Percentiles rank a stretch among this genome's conserved stretches.
Conservation (phyloP, 805 yeast genomes). For the Kuraishia borneana region DNA sequence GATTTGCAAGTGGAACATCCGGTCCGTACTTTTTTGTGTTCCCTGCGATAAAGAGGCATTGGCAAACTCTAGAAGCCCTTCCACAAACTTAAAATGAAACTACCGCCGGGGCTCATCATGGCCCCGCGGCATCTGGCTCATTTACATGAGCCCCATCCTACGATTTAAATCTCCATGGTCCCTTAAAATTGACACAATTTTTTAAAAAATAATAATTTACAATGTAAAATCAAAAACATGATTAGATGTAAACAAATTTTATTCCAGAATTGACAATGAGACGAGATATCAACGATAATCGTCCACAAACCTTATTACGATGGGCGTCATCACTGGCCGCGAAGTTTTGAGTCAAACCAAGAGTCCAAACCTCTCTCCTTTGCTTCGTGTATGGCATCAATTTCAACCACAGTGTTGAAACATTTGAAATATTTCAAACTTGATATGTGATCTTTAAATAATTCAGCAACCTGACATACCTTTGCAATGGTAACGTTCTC, state of each 20-base stretch:
- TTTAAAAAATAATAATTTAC: no score
- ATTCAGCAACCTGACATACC: constrained; percentile 2
- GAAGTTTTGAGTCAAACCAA: constrained; percentile 14
- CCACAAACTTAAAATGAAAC: no score
- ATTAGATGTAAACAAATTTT: no score
- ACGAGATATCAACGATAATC: no score
- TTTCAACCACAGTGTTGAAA: constrained; percentile 10
- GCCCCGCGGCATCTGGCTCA: no score
- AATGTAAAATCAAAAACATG: no score
- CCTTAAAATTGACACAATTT: no score
- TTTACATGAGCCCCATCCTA: no score
- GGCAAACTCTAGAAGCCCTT: not conserved
- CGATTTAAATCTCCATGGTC: no score
- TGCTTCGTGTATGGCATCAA: constrained; percentile 5
- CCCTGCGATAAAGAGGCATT: constrained; percentile 6
- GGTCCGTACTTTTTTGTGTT: constrained; percentile 14
- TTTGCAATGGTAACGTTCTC: constrained; percentile 5
- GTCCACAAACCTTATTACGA: no score
- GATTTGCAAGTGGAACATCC: constrained; percentile 13
- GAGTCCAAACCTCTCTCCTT: constrained; percentile 11
- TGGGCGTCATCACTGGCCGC: constrained; percentile 1
- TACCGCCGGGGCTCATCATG: no score
- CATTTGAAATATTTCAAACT: constrained; percentile 9
- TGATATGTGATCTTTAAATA: constrained; percentile 4
- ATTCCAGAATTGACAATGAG: no score